A percentile compares a stretch with the other conserved stretches of the same genome.
Conservation (phyloP, 257 asterid species). For the Galeopsis tetrahit region DNA sequence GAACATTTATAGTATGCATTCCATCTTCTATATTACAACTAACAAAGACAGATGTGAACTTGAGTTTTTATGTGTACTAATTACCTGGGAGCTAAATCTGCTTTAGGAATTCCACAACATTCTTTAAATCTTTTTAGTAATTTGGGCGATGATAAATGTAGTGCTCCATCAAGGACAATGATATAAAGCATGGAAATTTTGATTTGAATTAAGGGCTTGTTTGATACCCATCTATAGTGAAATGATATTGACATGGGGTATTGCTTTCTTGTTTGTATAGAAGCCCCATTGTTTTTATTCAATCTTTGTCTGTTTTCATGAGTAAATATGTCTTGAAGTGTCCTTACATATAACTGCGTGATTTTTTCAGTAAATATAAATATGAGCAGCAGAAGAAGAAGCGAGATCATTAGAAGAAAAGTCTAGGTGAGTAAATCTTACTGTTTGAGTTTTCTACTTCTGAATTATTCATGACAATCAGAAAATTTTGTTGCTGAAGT, state of each 20-base stretch:
- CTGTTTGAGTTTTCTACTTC: slow-evolving; percentile 8
- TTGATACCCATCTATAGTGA: slow-evolving; percentile 11
- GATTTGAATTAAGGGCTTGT: slow-evolving; percentile 9
- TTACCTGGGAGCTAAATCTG: slow-evolving; percentile 84
- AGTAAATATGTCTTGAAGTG: slow-evolving; percentile 20
- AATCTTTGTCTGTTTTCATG: not conserved
- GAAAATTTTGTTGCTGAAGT: slow-evolving; percentile 33
- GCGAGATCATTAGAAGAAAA: slow-evolving; percentile 96
- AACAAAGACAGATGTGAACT: slow-evolving; percentile 7
- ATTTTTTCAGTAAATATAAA: slow-evolving; percentile 70
- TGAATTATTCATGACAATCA: slow-evolving; percentile 19
- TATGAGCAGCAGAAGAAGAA: slow-evolving; percentile 95
- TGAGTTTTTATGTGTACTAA: slow-evolving; percentile 4
- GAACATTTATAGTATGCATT: slow-evolving; percentile 84
- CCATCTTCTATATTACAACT: slow-evolving; percentile 49
- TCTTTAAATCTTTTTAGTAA: slow-evolving; percentile 68
- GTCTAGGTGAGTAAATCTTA: slow-evolving; percentile 54
- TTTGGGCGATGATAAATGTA: slow-evolving; percentile 78
- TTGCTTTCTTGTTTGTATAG: slow-evolving; percentile 18
- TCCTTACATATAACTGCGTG: slow-evolving; percentile 24
- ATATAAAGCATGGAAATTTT: slow-evolving; percentile 87
- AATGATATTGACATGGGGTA: not conserved
- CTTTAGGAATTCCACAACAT: slow-evolving; percentile 78
- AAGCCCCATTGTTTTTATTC: not conserved
- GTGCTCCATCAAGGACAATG: slow-evolving; percentile 94